phyloP scores from a whole-genome alignment of 768 basidiomycete species.

The Boletus tomentosulus region DNA sequence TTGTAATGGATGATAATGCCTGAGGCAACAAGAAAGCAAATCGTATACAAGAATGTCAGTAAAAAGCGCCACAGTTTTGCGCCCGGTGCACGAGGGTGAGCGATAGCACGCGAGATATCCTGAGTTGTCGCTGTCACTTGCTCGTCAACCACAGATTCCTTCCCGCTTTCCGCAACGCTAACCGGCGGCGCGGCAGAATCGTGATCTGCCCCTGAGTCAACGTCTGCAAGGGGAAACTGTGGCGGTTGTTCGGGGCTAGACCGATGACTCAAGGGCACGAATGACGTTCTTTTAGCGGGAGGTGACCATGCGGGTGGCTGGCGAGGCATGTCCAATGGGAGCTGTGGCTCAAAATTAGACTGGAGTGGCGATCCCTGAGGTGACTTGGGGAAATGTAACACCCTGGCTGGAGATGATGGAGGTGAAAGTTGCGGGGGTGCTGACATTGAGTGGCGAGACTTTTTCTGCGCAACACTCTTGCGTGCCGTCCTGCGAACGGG shows the following conservation, averaged over 20 bases:
- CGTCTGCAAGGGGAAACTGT: conserved; percentile 3
- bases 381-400: conserved; percentile 17
- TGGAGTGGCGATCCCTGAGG: conserved; percentile 45
- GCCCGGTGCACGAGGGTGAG: conserved; percentile 10
- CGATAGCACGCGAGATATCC: conserved; percentile 35
- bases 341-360: conserved; percentile 51
- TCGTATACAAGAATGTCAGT: conserved; percentile 40
- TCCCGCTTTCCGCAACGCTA: conserved; percentile 20
- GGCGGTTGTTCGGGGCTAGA: conserved; percentile 14
- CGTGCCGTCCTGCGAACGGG: conserved; percentile 46
- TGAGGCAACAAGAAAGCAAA: conserved; percentile 33
- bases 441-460: conserved; percentile 66
- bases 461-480: conserved; percentile 38
- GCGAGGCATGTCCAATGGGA: conserved; percentile 38
- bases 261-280: conserved; percentile 16
- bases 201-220: neutral
- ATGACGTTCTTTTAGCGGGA: conserved; percentile 9
- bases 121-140: conserved; percentile 35
- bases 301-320: conserved; percentile 23
- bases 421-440: conserved; percentile 57
- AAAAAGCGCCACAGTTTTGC: conserved; percentile 28
- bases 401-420: conserved; percentile 38
- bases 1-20: conserved; percentile 51
- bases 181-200: conserved; percentile 5
- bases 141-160: conserved; percentile 14